phyloP scores from a whole-genome alignment of 441 rosid genomes.

The Corymbia citriodora region DNA sequence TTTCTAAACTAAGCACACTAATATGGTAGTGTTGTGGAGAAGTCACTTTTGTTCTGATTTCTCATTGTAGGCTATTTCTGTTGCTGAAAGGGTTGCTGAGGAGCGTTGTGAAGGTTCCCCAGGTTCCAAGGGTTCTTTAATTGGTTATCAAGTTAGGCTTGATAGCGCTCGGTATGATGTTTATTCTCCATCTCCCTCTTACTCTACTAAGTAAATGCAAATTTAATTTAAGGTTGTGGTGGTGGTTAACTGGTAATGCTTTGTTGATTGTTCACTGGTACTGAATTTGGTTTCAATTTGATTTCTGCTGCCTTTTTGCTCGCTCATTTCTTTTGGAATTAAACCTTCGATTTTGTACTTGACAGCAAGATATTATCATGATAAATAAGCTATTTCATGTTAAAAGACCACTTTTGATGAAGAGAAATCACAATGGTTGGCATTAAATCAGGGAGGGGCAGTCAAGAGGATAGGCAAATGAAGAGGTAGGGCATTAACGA shows the following conservation, averaged over 20 bases:
- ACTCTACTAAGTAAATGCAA: not conserved
- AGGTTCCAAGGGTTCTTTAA: constrained; percentile 76
- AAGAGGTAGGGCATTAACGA: not conserved
- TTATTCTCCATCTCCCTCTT: not conserved
- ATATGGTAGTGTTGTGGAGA: not conserved
- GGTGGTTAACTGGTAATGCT: not conserved
- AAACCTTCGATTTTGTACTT: not conserved
- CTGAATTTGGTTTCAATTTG: not conserved
- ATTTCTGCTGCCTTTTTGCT: not conserved
- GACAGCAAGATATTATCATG: not conserved
- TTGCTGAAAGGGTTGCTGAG: constrained; percentile 94
- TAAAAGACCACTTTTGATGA: not conserved
- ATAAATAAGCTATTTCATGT: not conserved
- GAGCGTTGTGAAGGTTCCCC: constrained; percentile 92
- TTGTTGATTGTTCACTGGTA: not conserved
- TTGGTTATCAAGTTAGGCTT: constrained; percentile 99
- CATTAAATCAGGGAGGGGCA: not conserved
- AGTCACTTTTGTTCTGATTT: not conserved
- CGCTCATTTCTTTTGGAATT: not conserved
- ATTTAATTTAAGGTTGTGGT: not conserved
- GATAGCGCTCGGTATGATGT: constrained; percentile 75
- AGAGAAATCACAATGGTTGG: not conserved
- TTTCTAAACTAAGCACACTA: not conserved
- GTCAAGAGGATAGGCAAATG: not conserved
- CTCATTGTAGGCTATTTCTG: constrained; percentile 76